A percentile compares a stretch with the other conserved stretches of the same genome.
Conservation (phyloP, 495 filamentous ascomycete genomes). For the Tuber indicum region DNA sequence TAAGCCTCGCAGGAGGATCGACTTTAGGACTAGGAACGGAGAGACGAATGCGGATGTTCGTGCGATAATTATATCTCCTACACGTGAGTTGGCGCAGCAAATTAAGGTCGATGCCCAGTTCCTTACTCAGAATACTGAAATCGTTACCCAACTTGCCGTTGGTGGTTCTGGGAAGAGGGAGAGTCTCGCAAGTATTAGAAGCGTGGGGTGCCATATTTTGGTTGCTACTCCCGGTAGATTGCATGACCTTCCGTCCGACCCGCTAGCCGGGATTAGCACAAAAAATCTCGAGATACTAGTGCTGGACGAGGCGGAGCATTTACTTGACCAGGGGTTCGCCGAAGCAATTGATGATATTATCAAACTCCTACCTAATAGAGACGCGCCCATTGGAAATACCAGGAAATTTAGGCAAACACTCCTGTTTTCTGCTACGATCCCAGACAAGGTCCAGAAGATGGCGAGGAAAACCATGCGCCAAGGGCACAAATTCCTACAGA, state of each 20-base stretch:
- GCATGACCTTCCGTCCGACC: slow-evolving; percentile 73
- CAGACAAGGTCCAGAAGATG: slow-evolving; percentile 69
- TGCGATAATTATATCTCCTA: slow-evolving; percentile 86
- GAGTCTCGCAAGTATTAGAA: slow-evolving; percentile 57
- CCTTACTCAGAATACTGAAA: slow-evolving; percentile 57
- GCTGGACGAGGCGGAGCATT: slow-evolving; percentile 87
- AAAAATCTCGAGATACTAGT: slow-evolving; percentile 73
- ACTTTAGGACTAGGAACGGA: slow-evolving; percentile 33
- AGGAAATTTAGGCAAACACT: slow-evolving; percentile 73
- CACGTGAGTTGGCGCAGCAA: slow-evolving; percentile 90
- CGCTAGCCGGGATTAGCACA: slow-evolving; percentile 56
- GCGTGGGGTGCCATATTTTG: slow-evolving; percentile 77
- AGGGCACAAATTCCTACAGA: slow-evolving; percentile 75
- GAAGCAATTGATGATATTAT: slow-evolving; percentile 67
- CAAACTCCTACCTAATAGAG: slow-evolving; percentile 55
- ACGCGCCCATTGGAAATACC: slow-evolving; percentile 31
- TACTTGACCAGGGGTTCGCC: slow-evolving; percentile 86
- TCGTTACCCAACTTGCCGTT: slow-evolving; percentile 79
- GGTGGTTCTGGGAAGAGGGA: slow-evolving; percentile 71
- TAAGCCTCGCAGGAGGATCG: slow-evolving; percentile 43
- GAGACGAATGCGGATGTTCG: slow-evolving; percentile 58
- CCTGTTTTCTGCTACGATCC: slow-evolving; percentile 89
- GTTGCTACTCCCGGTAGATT: slow-evolving; percentile 88
- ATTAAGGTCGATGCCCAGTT: slow-evolving; percentile 77
- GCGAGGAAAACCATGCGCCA: slow-evolving; percentile 63